These are phyloP conservation scores for Arthrobotrys sinensis DNA, from an alignment of 2,329 filamentous ascomycete genomes.

Conservation along the genomic window DNA sequence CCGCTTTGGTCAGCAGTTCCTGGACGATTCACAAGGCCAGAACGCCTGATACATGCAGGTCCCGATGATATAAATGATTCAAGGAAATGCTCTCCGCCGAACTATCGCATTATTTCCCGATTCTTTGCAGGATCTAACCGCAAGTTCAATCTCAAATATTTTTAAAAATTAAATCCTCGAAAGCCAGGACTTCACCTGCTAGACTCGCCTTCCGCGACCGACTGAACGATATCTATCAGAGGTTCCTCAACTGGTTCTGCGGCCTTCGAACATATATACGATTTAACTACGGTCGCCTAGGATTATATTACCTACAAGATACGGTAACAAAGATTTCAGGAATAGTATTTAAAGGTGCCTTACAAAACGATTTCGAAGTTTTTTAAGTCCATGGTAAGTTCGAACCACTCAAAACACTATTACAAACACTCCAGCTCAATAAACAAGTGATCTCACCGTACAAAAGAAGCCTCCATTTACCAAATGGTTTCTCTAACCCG, in stretches of 20 bases:
- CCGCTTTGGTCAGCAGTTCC: slow-evolving; percentile 39
- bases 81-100: slow-evolving; percentile 18
- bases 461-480: neutral
- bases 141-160: slow-evolving; percentile 3
- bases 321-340: neutral
- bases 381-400: slow-evolving; percentile 50
- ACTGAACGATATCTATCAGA: neutral
- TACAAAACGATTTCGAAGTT: slow-evolving; percentile 36
- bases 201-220: slow-evolving; percentile 16
- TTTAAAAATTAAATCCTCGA: neutral
- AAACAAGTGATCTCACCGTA: slow-evolving; percentile 19
- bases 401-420: neutral
- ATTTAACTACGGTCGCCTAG: neutral
- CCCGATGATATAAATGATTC: slow-evolving; percentile 46
- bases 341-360: slow-evolving; percentile 49
- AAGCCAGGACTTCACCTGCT: neutral
- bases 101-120: slow-evolving; percentile 30
- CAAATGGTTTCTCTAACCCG: slow-evolving; percentile 46
- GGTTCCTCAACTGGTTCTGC: neutral
- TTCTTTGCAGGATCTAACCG: slow-evolving; percentile 41
- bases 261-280: slow-evolving; percentile 18
- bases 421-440: slow-evolving; percentile 5
- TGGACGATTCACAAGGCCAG: slow-evolving; percentile 56
- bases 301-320: neutral
- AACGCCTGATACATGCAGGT: slow-evolving; percentile 56